Percentiles rank a stretch among this genome's conserved stretches.
Evolutionary conservation across 176 grass and related monocot genomes (phyloP).

Genomic region (Oropetium thomaeum): DNA sequence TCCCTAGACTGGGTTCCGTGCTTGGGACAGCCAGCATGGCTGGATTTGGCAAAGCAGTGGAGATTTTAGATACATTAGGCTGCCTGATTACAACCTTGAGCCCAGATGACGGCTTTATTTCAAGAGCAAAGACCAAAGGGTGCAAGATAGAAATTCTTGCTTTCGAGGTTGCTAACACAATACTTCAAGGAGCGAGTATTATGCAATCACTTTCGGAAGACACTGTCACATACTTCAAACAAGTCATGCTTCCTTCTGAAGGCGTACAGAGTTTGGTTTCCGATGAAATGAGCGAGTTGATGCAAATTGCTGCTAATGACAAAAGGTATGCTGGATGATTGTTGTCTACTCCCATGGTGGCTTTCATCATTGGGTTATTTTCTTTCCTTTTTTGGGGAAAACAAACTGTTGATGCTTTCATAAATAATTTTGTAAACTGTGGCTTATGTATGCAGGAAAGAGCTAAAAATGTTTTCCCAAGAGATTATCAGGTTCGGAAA

Average conservation of each 20-base stretch:
- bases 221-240: constrained; percentile 73
- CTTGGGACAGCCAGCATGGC: constrained; percentile 62
- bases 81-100: constrained; percentile 72
- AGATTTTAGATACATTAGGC: constrained; percentile 78
- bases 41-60: constrained; percentile 83
- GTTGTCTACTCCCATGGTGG: neutral
- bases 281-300: constrained; percentile 51
- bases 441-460: constrained; percentile 61
- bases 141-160: constrained; percentile 78
- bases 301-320: constrained; percentile 60
- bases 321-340: constrained; percentile 58
- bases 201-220: constrained; percentile 81
- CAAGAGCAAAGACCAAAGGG: constrained; percentile 58
- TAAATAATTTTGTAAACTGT: constrained; percentile 12
- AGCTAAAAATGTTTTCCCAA: constrained; percentile 65
- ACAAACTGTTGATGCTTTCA: neutral
- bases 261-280: constrained; percentile 75
- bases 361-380: neutral
- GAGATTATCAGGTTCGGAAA: constrained; percentile 89
- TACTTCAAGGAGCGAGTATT: constrained; percentile 73
- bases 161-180: constrained; percentile 96
- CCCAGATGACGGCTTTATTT: constrained; percentile 57
- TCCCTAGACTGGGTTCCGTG: constrained; percentile 37
- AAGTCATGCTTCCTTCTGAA: constrained; percentile 73
- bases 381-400: neutral